phyloP scores from a whole-genome alignment of 176 grass and related monocot genomes.

The Panicum miliaceum region DNA sequence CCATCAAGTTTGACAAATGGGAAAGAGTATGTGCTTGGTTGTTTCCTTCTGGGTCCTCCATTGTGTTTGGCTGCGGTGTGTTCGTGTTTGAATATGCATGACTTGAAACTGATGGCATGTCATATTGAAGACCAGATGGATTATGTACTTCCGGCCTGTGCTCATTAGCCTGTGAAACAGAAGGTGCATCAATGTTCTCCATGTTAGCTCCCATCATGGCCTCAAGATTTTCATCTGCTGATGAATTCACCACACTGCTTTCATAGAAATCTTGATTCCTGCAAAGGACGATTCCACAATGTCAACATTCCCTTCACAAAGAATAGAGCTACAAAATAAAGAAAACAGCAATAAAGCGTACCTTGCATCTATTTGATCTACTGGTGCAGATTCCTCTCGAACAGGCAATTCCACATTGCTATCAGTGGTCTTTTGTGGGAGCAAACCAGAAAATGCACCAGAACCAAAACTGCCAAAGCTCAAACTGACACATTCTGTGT shows the following conservation, averaged over 20 bases:
- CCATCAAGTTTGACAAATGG: constrained; percentile 82
- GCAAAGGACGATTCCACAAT: constrained; percentile 37
- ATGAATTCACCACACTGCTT: constrained; percentile 46
- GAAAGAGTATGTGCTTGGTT: constrained; percentile 76
- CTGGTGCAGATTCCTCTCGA: constrained; percentile 57
- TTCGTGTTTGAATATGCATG: constrained; percentile 59
- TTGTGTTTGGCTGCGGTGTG: constrained; percentile 61
- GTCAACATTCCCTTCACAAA: constrained; percentile 5
- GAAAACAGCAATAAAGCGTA: constrained; percentile 11
- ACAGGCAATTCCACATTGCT: constrained; percentile 54
- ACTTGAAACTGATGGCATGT: constrained; percentile 72
- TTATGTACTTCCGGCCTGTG: constrained; percentile 62
- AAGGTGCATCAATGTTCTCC: constrained; percentile 70
- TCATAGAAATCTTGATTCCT: constrained; percentile 83
- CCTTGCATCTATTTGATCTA: constrained; percentile 77
- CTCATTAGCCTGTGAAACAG: constrained; percentile 72
- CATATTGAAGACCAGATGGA: constrained; percentile 76
- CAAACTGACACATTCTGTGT: constrained; percentile 77
- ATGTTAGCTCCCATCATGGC: constrained; percentile 57
- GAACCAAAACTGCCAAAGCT: constrained; percentile 98
- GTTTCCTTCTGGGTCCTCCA: constrained; percentile 73
- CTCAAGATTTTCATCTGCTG: constrained; percentile 55
- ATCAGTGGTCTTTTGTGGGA: constrained; percentile 61
- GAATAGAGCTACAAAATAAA: constrained; percentile 17
- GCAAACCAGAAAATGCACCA: constrained; percentile 90